Evolutionary conservation across 306 rosid species (phyloP).

Genomic region (Quercus gilva): DNA sequence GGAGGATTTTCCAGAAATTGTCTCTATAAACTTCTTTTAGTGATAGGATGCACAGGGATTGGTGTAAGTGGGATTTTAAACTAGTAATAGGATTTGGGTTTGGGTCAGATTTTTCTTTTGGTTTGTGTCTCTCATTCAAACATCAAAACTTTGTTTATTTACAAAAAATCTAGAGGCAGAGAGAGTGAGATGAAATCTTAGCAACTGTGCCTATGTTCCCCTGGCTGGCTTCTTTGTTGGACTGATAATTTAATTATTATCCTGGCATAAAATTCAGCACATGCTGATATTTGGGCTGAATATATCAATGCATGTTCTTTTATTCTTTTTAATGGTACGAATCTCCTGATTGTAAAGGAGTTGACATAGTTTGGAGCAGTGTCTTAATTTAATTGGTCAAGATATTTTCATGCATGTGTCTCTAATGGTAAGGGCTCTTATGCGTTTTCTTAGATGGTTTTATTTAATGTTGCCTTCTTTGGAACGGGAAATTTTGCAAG

Average conservation of each 20-base stretch:
- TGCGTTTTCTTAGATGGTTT: constrained; percentile 58
- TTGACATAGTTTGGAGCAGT: background rate
- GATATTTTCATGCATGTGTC: constrained; percentile 16
- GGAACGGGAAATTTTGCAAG: constrained; percentile 97
- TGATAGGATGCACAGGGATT: background rate
- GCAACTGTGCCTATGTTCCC: background rate
- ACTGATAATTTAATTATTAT: background rate
- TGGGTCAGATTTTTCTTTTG: background rate
- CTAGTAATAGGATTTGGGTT: background rate
- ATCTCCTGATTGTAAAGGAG: background rate
- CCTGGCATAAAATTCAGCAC: background rate
- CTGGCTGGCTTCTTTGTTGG: background rate
- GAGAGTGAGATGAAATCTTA: background rate
- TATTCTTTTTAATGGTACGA: too few relatives aligned
- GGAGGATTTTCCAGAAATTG: background rate
- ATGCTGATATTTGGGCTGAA: background rate
- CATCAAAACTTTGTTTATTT: background rate
- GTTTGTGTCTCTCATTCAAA: background rate
- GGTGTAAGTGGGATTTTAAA: background rate
- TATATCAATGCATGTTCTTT: background rate
- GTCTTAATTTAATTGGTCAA: constrained; percentile 1
- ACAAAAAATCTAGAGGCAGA: background rate
- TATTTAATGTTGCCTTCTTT: constrained; percentile 83
- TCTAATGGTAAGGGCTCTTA: constrained; percentile 11
- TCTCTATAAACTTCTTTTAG: too few relatives aligned